phyloP scores from a whole-genome alignment of 768 basidiomycete species.

The Pisolithus sp. region DNA sequence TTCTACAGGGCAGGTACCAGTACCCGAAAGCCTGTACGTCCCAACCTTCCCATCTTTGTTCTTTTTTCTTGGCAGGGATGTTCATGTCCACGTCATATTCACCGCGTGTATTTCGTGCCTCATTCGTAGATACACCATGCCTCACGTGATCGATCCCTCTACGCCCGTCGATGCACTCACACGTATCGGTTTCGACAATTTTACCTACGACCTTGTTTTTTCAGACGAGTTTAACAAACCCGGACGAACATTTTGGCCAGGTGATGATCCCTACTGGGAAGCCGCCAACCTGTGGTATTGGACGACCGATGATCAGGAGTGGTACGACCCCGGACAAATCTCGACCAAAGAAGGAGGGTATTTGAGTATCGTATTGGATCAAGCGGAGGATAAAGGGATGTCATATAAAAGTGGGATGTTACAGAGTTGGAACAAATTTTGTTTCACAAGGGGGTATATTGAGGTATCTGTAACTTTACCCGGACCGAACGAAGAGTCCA shows the following conservation, averaged over 20 bases:
- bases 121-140: slow-evolving; percentile 31
- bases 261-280: slow-evolving; percentile 68
- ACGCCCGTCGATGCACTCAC: slow-evolving; percentile 57
- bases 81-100: no score
- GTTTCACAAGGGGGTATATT: slow-evolving; percentile 70
- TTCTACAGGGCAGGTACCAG: slow-evolving; percentile 59
- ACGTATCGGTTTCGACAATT: slow-evolving; percentile 67
- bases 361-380: slow-evolving; percentile 66
- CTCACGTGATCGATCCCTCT: slow-evolving; percentile 58
- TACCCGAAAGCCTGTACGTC: slow-evolving; percentile 6
- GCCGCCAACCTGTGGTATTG: slow-evolving; percentile 70
- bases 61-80: background rate
- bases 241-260: slow-evolving; percentile 47
- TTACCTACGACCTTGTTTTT: slow-evolving; percentile 60
- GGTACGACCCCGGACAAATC: slow-evolving; percentile 66
- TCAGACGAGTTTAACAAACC: slow-evolving; percentile 59
- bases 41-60: background rate
- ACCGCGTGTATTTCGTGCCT: background rate
- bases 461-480: slow-evolving; percentile 60
- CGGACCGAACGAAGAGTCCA: slow-evolving; percentile 46
- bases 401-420: slow-evolving; percentile 72
- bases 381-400: slow-evolving; percentile 46
- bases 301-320: slow-evolving; percentile 63
- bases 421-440: slow-evolving; percentile 89
- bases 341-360: slow-evolving; percentile 55